Base-by-base conservation (phyloP, 345 rosid genomes). In the Noccaea bulbosa region DNA sequence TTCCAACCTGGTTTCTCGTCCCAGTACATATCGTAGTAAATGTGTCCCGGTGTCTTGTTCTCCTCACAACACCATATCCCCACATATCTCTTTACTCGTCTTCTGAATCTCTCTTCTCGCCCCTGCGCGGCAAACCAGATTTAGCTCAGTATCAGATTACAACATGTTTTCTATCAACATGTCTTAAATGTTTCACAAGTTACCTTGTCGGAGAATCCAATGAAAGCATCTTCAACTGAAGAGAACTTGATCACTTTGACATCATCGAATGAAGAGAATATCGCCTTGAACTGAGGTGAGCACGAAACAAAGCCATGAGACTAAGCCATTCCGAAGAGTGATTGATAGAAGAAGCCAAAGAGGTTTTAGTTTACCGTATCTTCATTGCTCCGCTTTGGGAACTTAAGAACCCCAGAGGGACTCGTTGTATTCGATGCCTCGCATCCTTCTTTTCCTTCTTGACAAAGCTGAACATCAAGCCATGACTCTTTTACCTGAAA, bases 1-100 rank as follows among this genome's bases (percentile, higher is more conserved):
- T 91, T 91, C 97, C 99, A 94, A 49, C 65, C 82, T 0, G 99
- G 93, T 81, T 91, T 91, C 87, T 91, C 92, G 11, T 94, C 99
- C 99, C 99, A 94, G 67, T 86, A 91, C 90, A 87, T 91, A 75
- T 91, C 96, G 38, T 94, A 94, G 61, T 91, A 91, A 55, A 94
- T 83, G 70, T 94, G 99, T 48, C 99, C 99, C 0, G 97, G 96
- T 47, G 71, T 69, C 71, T 85, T 91, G 83, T 77, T 82, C 41
- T 77, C 85, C 35, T 88, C 89, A 33, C 99, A 94, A 76, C 99
- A 94, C 99, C 99, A 94, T 77, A 94, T 88, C 32, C 99, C 98
- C 3, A 87, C 86, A 69, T 94, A 94, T 7, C 75, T 82, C 78
- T 89, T 94, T 65, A 86, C 79, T 4, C 96, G 87, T 5, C 74